Evolutionary conservation across 73 alveolate genomes (phyloP).

Genomic region (Tetrahymena elliotti): DNA sequence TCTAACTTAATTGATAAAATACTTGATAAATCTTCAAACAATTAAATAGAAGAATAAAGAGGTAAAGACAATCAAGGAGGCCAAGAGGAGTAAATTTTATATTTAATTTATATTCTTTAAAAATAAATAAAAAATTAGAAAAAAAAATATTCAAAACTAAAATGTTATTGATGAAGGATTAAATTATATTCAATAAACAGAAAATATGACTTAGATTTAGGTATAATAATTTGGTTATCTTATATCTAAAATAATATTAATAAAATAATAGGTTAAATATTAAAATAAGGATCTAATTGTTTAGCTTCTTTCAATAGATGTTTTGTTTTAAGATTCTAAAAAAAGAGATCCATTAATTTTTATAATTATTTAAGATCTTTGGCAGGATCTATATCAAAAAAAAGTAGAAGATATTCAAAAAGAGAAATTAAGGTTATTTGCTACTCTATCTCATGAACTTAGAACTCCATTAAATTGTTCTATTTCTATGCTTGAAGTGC

Average conservation of each 20-base stretch:
- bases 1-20: not conserved
- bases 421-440: not conserved
- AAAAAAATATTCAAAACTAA: not conserved
- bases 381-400: not conserved
- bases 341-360: not conserved
- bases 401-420: not conserved
- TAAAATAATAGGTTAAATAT: not conserved
- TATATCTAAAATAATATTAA: not conserved
- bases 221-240: not conserved
- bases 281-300: not conserved
- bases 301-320: not conserved
- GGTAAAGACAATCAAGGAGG: not conserved
- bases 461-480: conserved; percentile 44
- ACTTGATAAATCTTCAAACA: not conserved
- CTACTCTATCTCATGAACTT: conserved; percentile 23
- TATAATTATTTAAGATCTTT: not conserved
- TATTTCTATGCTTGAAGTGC: not conserved
- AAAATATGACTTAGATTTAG: not conserved
- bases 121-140: not conserved
- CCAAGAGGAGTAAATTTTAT: not conserved
- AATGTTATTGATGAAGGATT: not conserved
- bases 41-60: not conserved
- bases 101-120: not conserved
- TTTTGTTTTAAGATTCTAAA: not conserved
- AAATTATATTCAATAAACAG: not conserved